A percentile compares a stretch with the other conserved stretches of the same genome.
Evolutionary conservation across 1,139 yeast species (phyloP).

Genomic region (Geotrichum candidum): DNA sequence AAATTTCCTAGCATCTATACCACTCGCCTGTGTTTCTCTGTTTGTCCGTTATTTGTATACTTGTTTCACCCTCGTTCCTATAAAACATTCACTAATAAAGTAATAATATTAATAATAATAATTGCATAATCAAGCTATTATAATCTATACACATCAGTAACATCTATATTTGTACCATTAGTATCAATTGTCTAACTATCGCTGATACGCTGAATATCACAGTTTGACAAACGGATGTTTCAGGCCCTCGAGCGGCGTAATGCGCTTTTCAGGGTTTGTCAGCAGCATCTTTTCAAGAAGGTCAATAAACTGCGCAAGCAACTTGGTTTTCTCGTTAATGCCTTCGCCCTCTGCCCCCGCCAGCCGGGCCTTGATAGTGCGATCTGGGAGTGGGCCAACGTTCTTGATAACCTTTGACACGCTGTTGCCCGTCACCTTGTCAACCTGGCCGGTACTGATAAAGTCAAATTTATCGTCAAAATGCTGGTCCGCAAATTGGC

Average conservation of each 20-base stretch:
- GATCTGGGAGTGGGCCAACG: constrained; percentile 21
- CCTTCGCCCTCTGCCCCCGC: constrained; percentile 17
- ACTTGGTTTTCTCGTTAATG: constrained; percentile 3
- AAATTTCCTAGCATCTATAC: background rate
- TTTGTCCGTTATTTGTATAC: background rate
- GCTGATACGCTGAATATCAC: background rate
- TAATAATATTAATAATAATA: no score
- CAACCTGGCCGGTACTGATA: constrained; percentile 24
- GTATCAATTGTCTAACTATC: background rate
- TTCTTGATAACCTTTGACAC: constrained; percentile 20
- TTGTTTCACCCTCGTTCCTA: background rate
- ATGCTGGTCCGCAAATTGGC: constrained; percentile 28
- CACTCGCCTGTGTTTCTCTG: background rate
- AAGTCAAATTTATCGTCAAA: constrained; percentile 32
- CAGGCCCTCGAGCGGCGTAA: constrained; percentile 62
- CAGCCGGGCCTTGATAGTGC: constrained; percentile 22
- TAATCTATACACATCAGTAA: background rate
- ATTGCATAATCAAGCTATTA: background rate
- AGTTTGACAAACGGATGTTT: constrained; percentile 52
- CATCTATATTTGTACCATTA: background rate
- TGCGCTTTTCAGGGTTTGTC: constrained; percentile 67
- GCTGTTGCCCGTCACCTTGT: constrained; percentile 27
- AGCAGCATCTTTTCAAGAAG: constrained; percentile 63
- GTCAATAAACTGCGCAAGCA: constrained; percentile 38
- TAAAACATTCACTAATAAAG: background rate